Percentiles rank a stretch among this genome's conserved stretches.
phyloP scores from a whole-genome alignment of 768 basidiomycete species.

The Chalciporus pseudorubinellus region DNA sequence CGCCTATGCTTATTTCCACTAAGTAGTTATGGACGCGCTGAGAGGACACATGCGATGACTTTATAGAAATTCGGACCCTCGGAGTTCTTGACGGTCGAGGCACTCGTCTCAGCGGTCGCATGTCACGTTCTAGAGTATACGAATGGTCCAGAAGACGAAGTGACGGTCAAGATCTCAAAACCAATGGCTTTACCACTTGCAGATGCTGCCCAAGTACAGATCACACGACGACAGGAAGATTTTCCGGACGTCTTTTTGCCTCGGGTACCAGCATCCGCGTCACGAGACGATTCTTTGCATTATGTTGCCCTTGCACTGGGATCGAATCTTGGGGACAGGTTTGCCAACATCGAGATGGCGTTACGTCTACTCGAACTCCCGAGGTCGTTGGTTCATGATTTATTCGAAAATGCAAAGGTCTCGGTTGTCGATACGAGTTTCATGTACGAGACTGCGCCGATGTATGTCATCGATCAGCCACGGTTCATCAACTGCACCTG shows the following conservation, averaged over 20 bases:
- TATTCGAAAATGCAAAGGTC: conserved; percentile 27
- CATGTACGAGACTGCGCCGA: conserved; percentile 89
- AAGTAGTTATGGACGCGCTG: not conserved
- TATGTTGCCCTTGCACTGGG: conserved; percentile 76
- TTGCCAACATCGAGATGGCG: conserved; percentile 77
- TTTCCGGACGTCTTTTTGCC: conserved; percentile 25
- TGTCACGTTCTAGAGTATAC: conserved; percentile 39
- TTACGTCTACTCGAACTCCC: conserved; percentile 66
- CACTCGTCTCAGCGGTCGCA: conserved; percentile 59
- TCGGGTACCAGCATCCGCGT: not conserved
- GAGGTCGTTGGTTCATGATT: conserved; percentile 22
- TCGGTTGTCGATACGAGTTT: conserved; percentile 76
- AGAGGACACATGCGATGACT: not conserved
- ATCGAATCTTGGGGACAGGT: conserved; percentile 86
- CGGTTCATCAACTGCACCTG: conserved; percentile 90
- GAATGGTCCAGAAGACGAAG: conserved; percentile 18
- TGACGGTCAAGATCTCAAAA: conserved; percentile 65
- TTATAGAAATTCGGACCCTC: conserved; percentile 49
- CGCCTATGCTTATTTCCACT: not conserved
- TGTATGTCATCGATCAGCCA: conserved; percentile 94
- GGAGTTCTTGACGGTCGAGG: conserved; percentile 64
- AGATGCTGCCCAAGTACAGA: conserved; percentile 58
- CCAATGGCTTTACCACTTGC: conserved; percentile 70
- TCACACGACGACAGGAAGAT: conserved; percentile 45
- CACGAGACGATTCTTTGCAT: conserved; percentile 17